Base-by-base conservation (phyloP, 495 filamentous ascomycete genomes). In the Podospora pseudopauciseta region DNA sequence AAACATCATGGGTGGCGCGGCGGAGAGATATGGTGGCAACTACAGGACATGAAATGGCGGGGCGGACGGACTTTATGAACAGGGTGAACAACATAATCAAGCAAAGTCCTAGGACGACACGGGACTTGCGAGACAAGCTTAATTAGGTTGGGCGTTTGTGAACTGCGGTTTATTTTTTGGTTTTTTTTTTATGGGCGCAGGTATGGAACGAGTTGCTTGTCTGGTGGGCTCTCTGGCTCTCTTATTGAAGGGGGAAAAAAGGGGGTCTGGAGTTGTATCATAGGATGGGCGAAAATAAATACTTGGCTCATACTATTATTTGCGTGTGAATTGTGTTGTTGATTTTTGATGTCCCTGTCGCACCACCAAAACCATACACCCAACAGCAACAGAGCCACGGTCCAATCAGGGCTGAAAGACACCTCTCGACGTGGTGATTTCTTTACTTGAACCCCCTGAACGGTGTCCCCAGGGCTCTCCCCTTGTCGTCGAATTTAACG, bases 381-480 rank as follows among this genome's bases (percentile, higher is more conserved):
- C 23, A 2, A 1, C 23, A 23, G 23, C 23, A 23, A 23, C 23
- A 23, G 23, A 23, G 23, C 23, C 23, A 23, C 23, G 23, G 23
- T 23, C 23, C 23, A 23, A 23, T 23, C 23, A 23, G 23, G 23
- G 23, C 23, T 23, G 23, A 49, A 49, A 49, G 39, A 11, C 13
- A 49, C 30, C 30, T 4, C 30, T 4, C 30, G 4, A 6, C 1
- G 30, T 1, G 4, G 30, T 32, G 0, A 32, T 4, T 1, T 32
- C 16, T 18, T 58, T 58, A 58, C 55, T 58, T 58, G 55, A 58
- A 83, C 16, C 65, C 75, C 4, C 53, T 63, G 72, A 78, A 84
- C n/a, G 81, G 77, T n/a, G 81, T 80, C n/a, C 82, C 82, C 5
- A 81, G 58, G 19, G 83, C 80, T n/a, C 73, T 69, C 2, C 72